These are phyloP conservation scores for Candida krabiensis DNA, from an alignment of 805 yeast genomes.

Conservation along the genomic window DNA sequence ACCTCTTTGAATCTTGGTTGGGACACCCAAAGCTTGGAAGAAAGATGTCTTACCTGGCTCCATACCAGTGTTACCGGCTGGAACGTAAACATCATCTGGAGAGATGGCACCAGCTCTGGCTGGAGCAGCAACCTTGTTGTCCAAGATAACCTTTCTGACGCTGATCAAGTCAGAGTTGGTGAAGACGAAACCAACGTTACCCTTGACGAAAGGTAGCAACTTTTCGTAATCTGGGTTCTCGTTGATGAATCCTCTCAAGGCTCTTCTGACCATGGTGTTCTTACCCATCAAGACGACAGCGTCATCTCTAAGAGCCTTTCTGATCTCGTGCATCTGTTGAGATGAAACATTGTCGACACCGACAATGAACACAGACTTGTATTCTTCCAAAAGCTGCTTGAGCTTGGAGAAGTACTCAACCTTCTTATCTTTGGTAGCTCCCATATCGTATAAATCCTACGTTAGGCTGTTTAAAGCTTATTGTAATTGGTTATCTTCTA, in stretches of 20 bases:
- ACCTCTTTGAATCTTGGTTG: constrained; percentile 99
- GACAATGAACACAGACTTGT: constrained; percentile 97
- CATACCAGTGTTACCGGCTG: constrained; percentile 99
- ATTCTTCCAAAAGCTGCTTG: constrained; percentile 92
- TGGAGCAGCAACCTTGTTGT: constrained; percentile 99
- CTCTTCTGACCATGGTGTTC: constrained; percentile 99
- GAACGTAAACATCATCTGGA: constrained; percentile 95
- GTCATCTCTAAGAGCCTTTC: constrained; percentile 92
- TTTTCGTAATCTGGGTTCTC: constrained; percentile 97
- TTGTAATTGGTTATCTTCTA: constrained; percentile 1
- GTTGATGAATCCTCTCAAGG: constrained; percentile 90
- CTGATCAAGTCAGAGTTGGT: constrained; percentile 93
- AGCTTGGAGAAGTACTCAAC: constrained; percentile 92
- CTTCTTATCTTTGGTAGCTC: constrained; percentile 99
- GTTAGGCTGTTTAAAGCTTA: constrained; percentile 90
- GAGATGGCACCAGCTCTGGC: constrained; percentile 99
- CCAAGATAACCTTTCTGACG: constrained; percentile 82
- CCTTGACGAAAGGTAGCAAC: constrained; percentile 90
- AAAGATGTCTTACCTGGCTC: constrained; percentile 99
- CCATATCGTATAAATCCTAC: constrained; percentile 89
- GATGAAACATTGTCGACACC: constrained; percentile 99
- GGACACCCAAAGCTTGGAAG: constrained; percentile 99
- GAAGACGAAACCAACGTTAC: constrained; percentile 99
- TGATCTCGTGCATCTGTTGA: constrained; percentile 99
- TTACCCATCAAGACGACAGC: constrained; percentile 99